Base-by-base conservation (phyloP, 2,329 filamentous ascomycete genomes). In the Fusarium solani-melongenae region DNA sequence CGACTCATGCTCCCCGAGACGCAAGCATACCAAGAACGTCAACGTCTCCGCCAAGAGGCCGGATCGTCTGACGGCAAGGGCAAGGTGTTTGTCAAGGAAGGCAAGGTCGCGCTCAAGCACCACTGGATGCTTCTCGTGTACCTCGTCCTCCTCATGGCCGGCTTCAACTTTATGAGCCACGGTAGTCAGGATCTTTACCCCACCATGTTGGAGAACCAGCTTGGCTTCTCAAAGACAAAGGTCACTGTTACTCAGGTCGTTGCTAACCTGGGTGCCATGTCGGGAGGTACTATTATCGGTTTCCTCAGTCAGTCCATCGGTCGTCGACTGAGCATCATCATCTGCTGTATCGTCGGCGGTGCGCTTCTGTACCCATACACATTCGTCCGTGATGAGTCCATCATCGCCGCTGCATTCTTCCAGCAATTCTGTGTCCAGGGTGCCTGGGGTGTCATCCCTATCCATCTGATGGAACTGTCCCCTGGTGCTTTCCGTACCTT, bases 121-220 rank as follows among this genome's bases (percentile, higher is more conserved):
- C 94, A 97, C 82, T 97, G 95, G 95, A 73, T 94, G 15, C 82
- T 97, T 3, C 86, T 98, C 64, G 85, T 91, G 38, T 98, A 98
- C 83, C 86, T 97, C 66, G 93, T 97, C 8, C 85, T 97, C 22
- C 86, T 97, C 41, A 97, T 97, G 94, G 92, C 94, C 2, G 94
- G 94, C 5, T 96, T 97, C 86, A 97, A 97, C 83, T 97, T 96
- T 80, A 95, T 96, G 93, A 93, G 91, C 20, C 93, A 95, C 79
- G 93, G 93, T 62, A 92, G 90, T 24, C 82, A 93, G 80, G 89
- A 90, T 75, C 79, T 91, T 31, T 91, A 91, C 74, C 89, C 89
- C 3, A 90, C 88, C 22, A 87, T 91, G 87, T 79, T 91, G 27
- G 80, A 84, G 71, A 89, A 88, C 74, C 88, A 91, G 79, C 89